These are phyloP conservation scores for Cryptococcus deneoformans DNA, from an alignment of 1,284 basidiomycete species.

Conservation along the genomic window DNA sequence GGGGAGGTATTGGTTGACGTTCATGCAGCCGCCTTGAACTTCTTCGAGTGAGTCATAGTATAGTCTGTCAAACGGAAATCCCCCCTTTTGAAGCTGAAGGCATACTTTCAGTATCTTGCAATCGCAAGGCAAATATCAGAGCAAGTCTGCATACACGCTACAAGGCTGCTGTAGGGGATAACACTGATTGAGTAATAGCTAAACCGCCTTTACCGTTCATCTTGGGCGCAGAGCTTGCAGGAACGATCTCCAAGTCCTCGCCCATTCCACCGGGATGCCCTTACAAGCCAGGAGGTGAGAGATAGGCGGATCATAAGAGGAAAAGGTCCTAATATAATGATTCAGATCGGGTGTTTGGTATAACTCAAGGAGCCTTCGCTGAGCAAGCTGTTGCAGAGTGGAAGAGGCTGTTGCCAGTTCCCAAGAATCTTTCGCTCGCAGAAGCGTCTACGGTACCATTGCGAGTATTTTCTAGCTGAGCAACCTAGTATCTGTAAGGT, in stretches of 20 bases:
- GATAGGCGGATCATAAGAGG: no score
- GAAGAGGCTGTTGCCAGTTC: slow-evolving; percentile 58
- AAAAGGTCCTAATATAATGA: not conserved
- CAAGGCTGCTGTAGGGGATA: not conserved
- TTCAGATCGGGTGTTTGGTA: slow-evolving; percentile 81
- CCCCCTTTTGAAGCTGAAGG: not conserved
- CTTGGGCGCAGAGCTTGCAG: slow-evolving; percentile 82
- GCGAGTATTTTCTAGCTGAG: slow-evolving; percentile 12
- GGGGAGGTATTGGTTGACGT: slow-evolving; percentile 78
- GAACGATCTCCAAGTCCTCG: slow-evolving; percentile 66
- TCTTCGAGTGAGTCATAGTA: slow-evolving; percentile 38
- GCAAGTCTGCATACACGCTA: slow-evolving; percentile 22
- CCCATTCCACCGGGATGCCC: slow-evolving; percentile 79
- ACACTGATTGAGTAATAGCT: slow-evolving; percentile 19
- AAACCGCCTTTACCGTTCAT: slow-evolving; percentile 81
- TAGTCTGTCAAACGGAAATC: not conserved
- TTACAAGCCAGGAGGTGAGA: slow-evolving; percentile 64
- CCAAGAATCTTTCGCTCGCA: slow-evolving; percentile 62
- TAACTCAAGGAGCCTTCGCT: slow-evolving; percentile 70
- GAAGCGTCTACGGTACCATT: slow-evolving; percentile 54
- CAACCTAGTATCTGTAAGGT: not conserved
- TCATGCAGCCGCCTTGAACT: slow-evolving; percentile 52
- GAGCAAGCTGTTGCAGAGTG: slow-evolving; percentile 64
- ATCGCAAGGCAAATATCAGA: slow-evolving; percentile 83
- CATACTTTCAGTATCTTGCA: slow-evolving; percentile 60